Conservation (phyloP, 1,139 yeast genomes). For the Suhomyces yuchorum region DNA sequence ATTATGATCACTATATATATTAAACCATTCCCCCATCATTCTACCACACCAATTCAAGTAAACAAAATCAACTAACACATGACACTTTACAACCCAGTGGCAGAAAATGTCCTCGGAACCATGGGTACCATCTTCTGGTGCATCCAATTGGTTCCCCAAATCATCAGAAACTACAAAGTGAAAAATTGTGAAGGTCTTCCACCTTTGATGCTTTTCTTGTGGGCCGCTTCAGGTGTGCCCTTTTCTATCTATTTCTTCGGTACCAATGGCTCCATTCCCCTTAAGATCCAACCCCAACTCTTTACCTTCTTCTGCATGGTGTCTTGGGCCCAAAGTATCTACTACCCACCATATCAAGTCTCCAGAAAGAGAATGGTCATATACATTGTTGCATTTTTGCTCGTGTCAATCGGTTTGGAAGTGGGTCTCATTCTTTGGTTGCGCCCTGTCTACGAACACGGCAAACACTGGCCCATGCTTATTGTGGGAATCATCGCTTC, state of each 20-base stretch:
- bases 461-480: slow-evolving; percentile 72
- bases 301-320: slow-evolving; percentile 72
- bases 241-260: slow-evolving; percentile 79
- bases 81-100: slow-evolving; percentile 31
- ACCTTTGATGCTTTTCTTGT: slow-evolving; percentile 77
- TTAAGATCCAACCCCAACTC: slow-evolving; percentile 83
- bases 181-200: slow-evolving; percentile 87
- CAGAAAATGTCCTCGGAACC: slow-evolving; percentile 82
- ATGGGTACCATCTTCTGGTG: slow-evolving; percentile 92
- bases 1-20: slow-evolving; percentile 1
- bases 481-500: slow-evolving; percentile 82
- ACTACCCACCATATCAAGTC: slow-evolving; percentile 72
- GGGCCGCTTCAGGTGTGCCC: slow-evolving; percentile 85
- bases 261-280: slow-evolving; percentile 70
- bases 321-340: slow-evolving; percentile 72
- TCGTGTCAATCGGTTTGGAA: slow-evolving; percentile 60
- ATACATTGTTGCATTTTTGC: slow-evolving; percentile 39
- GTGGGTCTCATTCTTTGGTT: slow-evolving; percentile 74
- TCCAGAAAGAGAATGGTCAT: slow-evolving; percentile 38
- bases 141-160: slow-evolving; percentile 84
- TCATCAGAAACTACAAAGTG: slow-evolving; percentile 66
- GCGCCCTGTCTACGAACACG: slow-evolving; percentile 61
- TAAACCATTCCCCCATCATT: background rate
- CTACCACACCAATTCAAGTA: background rate
- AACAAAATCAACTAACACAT: background rate